phyloP scores from a whole-genome alignment of 2,329 filamentous ascomycete species.

The Aspergillus cejpii region DNA sequence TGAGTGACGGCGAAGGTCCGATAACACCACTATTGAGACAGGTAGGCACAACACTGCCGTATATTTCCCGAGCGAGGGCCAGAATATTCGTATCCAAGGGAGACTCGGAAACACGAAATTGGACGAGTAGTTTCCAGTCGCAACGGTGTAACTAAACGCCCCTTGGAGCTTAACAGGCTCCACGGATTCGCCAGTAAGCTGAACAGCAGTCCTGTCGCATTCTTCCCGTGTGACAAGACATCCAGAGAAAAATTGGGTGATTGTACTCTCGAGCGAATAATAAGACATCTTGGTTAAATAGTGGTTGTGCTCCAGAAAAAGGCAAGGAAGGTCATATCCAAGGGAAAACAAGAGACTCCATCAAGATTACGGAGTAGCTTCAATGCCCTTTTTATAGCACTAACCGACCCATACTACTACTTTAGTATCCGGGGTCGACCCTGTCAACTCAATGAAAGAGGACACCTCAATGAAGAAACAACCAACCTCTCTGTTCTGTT shows the following conservation, averaged over 20 bases:
- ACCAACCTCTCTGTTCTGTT: too few species aligned
- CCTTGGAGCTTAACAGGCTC: constrained; percentile 11
- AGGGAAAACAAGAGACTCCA: too few species aligned
- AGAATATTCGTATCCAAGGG: constrained; percentile 6
- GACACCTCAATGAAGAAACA: too few species aligned
- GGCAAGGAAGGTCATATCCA: too few species aligned
- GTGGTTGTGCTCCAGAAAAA: too few species aligned
- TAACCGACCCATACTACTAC: too few species aligned
- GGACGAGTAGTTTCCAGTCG: constrained; percentile 1
- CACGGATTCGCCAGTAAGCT: constrained; percentile 4
- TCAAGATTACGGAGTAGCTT: too few species aligned
- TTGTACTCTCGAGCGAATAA: constrained; percentile 4
- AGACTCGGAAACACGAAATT: constrained; percentile 10
- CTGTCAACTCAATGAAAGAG: too few species aligned
- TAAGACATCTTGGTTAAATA: too few species aligned
- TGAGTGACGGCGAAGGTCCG: constrained; percentile 4
- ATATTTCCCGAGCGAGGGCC: constrained; percentile 6
- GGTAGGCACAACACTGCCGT: constrained; percentile 2
- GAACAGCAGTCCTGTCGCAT: constrained; percentile 10
- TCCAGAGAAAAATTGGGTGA: constrained; percentile 11
- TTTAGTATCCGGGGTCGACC: too few species aligned
- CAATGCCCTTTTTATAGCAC: too few species aligned
- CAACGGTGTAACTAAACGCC: constrained; percentile 11
- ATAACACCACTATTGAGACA: constrained; percentile 5
- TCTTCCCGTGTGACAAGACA: constrained; percentile 9